Evolutionary conservation across 2,329 filamentous ascomycete species (phyloP).

Genomic region (Cordyceps javanica): DNA sequence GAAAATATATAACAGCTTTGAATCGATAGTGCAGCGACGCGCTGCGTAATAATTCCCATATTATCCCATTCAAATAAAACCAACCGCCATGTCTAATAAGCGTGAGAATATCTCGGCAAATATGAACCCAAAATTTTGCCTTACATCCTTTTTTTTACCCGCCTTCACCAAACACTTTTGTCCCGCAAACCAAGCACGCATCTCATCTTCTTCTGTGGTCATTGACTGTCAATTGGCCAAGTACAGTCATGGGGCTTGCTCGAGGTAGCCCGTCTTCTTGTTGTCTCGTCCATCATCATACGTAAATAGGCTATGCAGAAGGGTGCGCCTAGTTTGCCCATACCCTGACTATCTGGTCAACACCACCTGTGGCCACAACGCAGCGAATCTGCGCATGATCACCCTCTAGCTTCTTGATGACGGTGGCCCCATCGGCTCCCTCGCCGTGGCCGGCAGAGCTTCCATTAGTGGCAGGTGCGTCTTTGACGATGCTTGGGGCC

Average conservation of each 20-base stretch:
- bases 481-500: slow-evolving; percentile 70
- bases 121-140: slow-evolving; percentile 10
- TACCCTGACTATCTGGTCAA: slow-evolving; percentile 71
- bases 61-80: slow-evolving; percentile 8
- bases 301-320: slow-evolving; percentile 3
- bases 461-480: slow-evolving; percentile 33
- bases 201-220: background rate
- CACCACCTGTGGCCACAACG: slow-evolving; percentile 77
- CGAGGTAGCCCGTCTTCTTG: background rate
- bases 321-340: slow-evolving; percentile 52
- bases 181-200: background rate
- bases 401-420: slow-evolving; percentile 42
- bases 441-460: slow-evolving; percentile 20
- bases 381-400: slow-evolving; percentile 64
- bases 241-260: background rate
- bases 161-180: background rate
- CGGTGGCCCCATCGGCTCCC: slow-evolving; percentile 26
- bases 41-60: background rate
- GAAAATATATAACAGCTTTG: background rate
- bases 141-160: background rate
- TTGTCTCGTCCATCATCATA: background rate
- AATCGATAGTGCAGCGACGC: background rate
- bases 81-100: slow-evolving; percentile 9
- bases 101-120: slow-evolving; percentile 12
- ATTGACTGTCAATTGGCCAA: background rate